These are phyloP conservation scores for Penicillium sp. DNA, from an alignment of 2,329 filamentous ascomycete genomes.

Conservation along the genomic window DNA sequence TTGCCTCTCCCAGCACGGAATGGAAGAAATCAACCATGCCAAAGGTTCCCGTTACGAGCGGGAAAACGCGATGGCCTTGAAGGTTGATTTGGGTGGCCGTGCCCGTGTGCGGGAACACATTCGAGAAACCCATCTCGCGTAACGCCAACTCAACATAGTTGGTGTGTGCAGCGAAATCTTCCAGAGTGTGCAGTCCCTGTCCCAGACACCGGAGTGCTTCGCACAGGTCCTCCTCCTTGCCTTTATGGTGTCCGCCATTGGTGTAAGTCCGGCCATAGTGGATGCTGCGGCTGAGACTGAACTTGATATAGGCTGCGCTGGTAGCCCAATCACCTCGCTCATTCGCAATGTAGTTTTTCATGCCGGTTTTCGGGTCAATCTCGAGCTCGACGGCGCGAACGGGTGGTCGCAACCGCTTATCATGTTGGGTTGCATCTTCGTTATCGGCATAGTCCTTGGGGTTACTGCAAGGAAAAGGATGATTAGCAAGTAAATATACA, in stretches of 20 bases:
- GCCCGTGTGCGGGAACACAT: conserved; percentile 76
- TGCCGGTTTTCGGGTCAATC: conserved; percentile 75
- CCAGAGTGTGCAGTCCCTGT: conserved; percentile 73
- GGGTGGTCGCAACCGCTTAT: conserved; percentile 76
- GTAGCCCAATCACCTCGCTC: conserved; percentile 86
- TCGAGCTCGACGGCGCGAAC: conserved; percentile 70
- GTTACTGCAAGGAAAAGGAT: conserved; percentile 61
- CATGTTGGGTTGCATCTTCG: conserved; percentile 72
- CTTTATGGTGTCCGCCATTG: conserved; percentile 59
- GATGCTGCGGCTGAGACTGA: conserved; percentile 70
- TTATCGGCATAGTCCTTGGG: conserved; percentile 85
- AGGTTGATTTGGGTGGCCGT: conserved; percentile 63
- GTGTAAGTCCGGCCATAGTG: conserved; percentile 76
- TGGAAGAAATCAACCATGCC: conserved; percentile 83
- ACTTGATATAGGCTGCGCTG: conserved; percentile 78
- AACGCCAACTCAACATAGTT: conserved; percentile 80
- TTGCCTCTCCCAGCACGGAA: conserved; percentile 72
- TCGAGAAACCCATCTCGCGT: conserved; percentile 66
- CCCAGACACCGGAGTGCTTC: conserved; percentile 75
- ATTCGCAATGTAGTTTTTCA: conserved; percentile 99
- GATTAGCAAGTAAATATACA: conserved; percentile 4
- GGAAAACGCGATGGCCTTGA: conserved; percentile 65
- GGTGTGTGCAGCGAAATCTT: conserved; percentile 77
- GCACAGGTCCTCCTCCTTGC: conserved; percentile 73
- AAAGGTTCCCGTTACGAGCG: conserved; percentile 70